These are phyloP conservation scores for Metarhizium sp. DNA, from an alignment of 2,329 filamentous ascomycete genomes.

Conservation along the genomic window DNA sequence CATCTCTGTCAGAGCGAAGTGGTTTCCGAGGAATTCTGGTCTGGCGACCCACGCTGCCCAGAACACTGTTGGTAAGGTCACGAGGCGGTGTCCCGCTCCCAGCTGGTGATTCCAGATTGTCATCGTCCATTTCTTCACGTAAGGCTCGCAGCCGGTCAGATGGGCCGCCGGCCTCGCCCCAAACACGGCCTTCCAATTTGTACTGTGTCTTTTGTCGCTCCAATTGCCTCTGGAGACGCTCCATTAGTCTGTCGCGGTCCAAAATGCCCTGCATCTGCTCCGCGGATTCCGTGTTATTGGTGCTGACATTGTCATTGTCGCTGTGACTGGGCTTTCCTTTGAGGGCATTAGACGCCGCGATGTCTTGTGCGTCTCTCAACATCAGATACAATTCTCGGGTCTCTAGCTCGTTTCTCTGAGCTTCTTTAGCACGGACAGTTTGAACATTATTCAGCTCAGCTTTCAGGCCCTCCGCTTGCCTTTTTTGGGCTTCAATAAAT, in stretches of 20 bases:
- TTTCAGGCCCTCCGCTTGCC: slow-evolving; percentile 82
- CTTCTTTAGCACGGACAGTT: slow-evolving; percentile 75
- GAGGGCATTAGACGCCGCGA: slow-evolving; percentile 74
- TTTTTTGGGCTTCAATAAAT: slow-evolving; percentile 79
- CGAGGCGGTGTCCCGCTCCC: slow-evolving; percentile 43
- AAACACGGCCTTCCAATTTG: slow-evolving; percentile 88
- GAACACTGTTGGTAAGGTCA: slow-evolving; percentile 61
- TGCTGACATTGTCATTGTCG: slow-evolving; percentile 16
- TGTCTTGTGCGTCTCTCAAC: slow-evolving; percentile 94
- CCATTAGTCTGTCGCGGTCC: slow-evolving; percentile 86
- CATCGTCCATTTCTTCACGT: slow-evolving; percentile 85
- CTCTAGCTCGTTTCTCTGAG: slow-evolving; percentile 91
- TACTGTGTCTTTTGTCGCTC: slow-evolving; percentile 96
- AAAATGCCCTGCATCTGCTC: slow-evolving; percentile 83
- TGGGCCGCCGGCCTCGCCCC: slow-evolving; percentile 72
- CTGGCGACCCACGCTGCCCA: slow-evolving; percentile 61
- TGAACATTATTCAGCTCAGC: slow-evolving; percentile 83
- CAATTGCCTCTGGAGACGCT: slow-evolving; percentile 86
- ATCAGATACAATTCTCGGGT: slow-evolving; percentile 96
- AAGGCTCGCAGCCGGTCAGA: slow-evolving; percentile 88
- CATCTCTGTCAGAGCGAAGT: slow-evolving; percentile 22
- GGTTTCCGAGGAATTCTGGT: slow-evolving; percentile 48
- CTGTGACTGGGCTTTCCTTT: slow-evolving; percentile 31
- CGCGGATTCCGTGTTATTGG: slow-evolving; percentile 56
- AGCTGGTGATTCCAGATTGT: slow-evolving; percentile 35